Evolutionary conservation across 176 grass and related monocot species (phyloP), one percentile per base, ranked within the genome.

Genomic region (Lolium rigidum): DNA sequence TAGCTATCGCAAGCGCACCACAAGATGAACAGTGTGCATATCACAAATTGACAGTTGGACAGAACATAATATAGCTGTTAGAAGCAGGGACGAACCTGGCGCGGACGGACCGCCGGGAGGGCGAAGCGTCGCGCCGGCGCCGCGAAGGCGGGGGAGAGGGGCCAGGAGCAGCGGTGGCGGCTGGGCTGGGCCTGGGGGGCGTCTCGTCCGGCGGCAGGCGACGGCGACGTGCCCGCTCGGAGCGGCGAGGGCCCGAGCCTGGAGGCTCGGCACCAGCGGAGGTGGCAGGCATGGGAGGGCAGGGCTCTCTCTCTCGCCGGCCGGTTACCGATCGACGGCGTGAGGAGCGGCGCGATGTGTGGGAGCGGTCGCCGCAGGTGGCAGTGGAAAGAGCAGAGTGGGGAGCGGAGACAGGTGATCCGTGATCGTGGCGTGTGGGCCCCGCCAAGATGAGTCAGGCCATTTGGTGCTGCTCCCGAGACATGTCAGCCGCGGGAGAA

Each of bases 191-290:
- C 25, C 14, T 31, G 73, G 15, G 74, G 25, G 73, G 48, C 73
- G 49, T 0, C 25, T 31, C 49, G 49, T 20, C 73, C 24, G 1
- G 73, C 48, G 16, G 74, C 26, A 20, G 74, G 49, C 74, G 74
- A 26, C 74, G 49, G 9, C 0, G 6, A 20, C 49, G 74, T 9
- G 26, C 49, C 74, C 74, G 74, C 74, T 26, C 49, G 26, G 74
- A 76, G 26, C 74, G 74, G 26, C 74, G 74, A 76, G 74, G 74
- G 0, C 74, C 74, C 49, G 25, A 76, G 73, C 73, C 48, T 9
- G 41, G 41, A 13, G 41, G 41, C 70, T 43, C 43, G 43, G 43
- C 20, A 41, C 69, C 69, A 41, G 73, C 49, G 24, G 73, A 18
- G 25, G 49, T 11, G 49, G 49, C 2, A 17, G 63, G 6, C 74